These are phyloP conservation scores for Daldinia sp. DNA, from an alignment of 2,329 filamentous ascomycete species.

Conservation along the genomic window DNA sequence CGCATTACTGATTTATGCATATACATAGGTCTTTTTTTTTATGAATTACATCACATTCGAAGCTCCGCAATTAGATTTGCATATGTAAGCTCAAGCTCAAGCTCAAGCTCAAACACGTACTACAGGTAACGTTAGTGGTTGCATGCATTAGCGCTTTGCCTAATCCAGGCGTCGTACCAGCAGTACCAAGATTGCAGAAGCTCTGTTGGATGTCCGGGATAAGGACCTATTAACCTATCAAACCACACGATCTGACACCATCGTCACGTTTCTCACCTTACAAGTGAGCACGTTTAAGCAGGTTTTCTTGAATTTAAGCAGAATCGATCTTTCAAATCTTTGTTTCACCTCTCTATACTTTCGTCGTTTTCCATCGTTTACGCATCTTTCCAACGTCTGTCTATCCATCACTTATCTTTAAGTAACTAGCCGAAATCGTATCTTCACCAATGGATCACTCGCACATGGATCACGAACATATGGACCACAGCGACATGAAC, in stretches of 20 bases:
- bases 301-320: constrained; percentile 42
- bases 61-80: too few species aligned
- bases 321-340: constrained; percentile 4
- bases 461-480: constrained; percentile 56
- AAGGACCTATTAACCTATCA: constrained; percentile 11
- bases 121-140: too few species aligned
- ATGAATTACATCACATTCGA: too few species aligned
- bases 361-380: too few species aligned
- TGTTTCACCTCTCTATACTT: too few species aligned
- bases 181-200: constrained; percentile 17
- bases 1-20: too few species aligned
- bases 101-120: too few species aligned
- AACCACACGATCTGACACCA: constrained; percentile 30
- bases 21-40: too few species aligned
- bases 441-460: constrained; percentile 49
- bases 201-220: background rate
- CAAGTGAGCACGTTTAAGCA: constrained; percentile 53
- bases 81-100: background rate
- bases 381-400: too few species aligned
- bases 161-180: constrained; percentile 10
- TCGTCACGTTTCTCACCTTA: constrained; percentile 18
- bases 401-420: background rate
- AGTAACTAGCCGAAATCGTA: too few species aligned
- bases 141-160: background rate
- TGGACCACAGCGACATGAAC: constrained; percentile 57